Evolutionary conservation across 176 grass and related monocot genomes (phyloP).

Genomic region (Raddia distichophylla): DNA sequence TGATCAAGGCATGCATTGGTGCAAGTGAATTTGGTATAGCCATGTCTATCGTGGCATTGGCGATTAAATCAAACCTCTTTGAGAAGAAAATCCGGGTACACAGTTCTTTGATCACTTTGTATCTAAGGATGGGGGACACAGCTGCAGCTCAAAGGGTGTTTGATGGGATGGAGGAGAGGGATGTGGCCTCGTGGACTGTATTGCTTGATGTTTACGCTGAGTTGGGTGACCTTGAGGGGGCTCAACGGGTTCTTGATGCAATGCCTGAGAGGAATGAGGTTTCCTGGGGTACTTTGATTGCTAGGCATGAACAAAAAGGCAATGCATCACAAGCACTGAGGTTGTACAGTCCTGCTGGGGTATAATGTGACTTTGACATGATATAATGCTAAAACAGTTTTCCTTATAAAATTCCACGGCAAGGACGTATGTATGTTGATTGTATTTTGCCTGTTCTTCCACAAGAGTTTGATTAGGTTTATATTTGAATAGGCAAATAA

Average conservation of each 20-base stretch:
- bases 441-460: no score
- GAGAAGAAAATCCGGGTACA: conserved; percentile 47
- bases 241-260: conserved; percentile 48
- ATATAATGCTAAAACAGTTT: no score
- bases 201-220: conserved; percentile 65
- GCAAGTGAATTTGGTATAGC: conserved; percentile 59
- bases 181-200: conserved; percentile 71
- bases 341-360: conserved; percentile 47
- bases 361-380: no score
- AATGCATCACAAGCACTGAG: conserved; percentile 51
- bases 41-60: conserved; percentile 52
- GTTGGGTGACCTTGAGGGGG: conserved; percentile 58
- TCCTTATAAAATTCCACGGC: no score
- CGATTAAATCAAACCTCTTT: conserved; percentile 66
- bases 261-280: conserved; percentile 58
- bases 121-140: conserved; percentile 56
- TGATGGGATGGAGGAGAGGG: conserved; percentile 62
- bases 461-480: no score
- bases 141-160: conserved; percentile 53
- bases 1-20: conserved; percentile 62
- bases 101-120: conserved; percentile 70
- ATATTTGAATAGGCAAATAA: no score
- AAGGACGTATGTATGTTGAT: no score
- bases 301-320: conserved; percentile 69
- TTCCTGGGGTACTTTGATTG: conserved; percentile 63